Conservation (phyloP, 2,329 filamentous ascomycete species). For the Alternaria sp. region DNA sequence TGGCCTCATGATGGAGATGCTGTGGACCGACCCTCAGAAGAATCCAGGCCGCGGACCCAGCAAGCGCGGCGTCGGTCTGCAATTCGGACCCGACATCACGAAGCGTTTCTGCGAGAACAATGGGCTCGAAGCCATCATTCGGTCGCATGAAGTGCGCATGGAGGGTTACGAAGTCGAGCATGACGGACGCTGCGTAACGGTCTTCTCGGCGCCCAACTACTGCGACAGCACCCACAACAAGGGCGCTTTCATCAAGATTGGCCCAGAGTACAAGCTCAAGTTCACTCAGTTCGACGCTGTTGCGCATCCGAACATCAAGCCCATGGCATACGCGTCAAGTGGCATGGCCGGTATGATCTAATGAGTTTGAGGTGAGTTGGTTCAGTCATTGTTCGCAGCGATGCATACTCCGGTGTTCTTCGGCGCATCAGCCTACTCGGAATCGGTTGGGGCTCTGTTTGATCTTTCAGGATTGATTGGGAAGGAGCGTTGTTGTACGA, state of each 20-base stretch:
- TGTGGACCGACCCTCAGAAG: constrained; percentile 96
- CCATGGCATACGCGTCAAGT: constrained; percentile 89
- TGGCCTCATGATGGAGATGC: constrained; percentile 99
- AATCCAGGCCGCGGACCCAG: constrained; percentile 87
- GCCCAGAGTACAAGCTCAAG: constrained; percentile 86
- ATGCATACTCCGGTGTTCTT: constrained; percentile 51
- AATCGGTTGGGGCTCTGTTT: constrained; percentile 30
- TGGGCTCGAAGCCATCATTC: constrained; percentile 90
- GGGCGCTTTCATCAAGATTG: constrained; percentile 97
- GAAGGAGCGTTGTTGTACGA: constrained; percentile 17
- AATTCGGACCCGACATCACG: constrained; percentile 96
- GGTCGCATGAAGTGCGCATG: constrained; percentile 98
- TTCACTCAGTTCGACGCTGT: constrained; percentile 97
- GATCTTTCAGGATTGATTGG: constrained; percentile 24
- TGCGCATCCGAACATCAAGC: constrained; percentile 92
- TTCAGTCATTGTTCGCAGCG: constrained; percentile 38
- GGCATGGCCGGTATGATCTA: constrained; percentile 81
- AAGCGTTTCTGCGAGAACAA: constrained; percentile 97
- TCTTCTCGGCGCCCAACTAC: constrained; percentile 97
- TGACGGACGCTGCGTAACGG: constrained; percentile 94
- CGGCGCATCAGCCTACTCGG: constrained; percentile 45
- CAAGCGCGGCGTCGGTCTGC: constrained; percentile 94
- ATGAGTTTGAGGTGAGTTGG: constrained; percentile 12
- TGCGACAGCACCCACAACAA: constrained; percentile 98
- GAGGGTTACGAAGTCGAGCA: constrained; percentile 99